Conservation (phyloP, 192 early-diverging fungal genomes). For the Coemansia sp. region DNA sequence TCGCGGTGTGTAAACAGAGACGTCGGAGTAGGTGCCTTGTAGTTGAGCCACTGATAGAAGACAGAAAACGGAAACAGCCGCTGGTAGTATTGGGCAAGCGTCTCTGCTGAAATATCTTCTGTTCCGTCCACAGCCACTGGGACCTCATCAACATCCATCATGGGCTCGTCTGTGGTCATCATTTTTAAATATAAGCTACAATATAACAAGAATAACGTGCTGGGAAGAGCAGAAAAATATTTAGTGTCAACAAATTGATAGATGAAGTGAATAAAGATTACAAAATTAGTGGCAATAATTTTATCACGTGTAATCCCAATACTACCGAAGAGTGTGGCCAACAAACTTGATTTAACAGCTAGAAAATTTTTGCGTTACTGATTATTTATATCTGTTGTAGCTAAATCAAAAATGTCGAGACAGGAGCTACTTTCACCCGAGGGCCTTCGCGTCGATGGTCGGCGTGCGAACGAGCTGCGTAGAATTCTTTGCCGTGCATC, state of each 20-base stretch:
- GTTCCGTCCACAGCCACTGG: constrained; percentile 21
- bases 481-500: constrained; percentile 76
- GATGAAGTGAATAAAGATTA: too few relatives aligned
- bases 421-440: constrained; percentile 55
- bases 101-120: constrained; percentile 38
- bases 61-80: constrained; percentile 80
- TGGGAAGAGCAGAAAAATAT: background rate
- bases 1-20: constrained; percentile 83
- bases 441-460: constrained; percentile 91
- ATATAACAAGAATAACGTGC: background rate
- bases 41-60: constrained; percentile 83
- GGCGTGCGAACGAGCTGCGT: constrained; percentile 83
- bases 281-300: background rate
- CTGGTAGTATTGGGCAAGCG: constrained; percentile 76
- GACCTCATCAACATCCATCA: constrained; percentile 12
- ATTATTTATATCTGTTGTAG: too few relatives aligned
- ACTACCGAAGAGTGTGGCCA: background rate
- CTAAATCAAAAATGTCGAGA: constrained; percentile 25
- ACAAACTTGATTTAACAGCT: background rate
- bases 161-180: constrained; percentile 3
- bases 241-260: background rate
- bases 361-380: background rate
- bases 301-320: background rate
- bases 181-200: background rate
- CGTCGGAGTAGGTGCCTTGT: constrained; percentile 55